phyloP scores from a whole-genome alignment of 2,329 filamentous ascomycete species.

The Cercospora zeina region DNA sequence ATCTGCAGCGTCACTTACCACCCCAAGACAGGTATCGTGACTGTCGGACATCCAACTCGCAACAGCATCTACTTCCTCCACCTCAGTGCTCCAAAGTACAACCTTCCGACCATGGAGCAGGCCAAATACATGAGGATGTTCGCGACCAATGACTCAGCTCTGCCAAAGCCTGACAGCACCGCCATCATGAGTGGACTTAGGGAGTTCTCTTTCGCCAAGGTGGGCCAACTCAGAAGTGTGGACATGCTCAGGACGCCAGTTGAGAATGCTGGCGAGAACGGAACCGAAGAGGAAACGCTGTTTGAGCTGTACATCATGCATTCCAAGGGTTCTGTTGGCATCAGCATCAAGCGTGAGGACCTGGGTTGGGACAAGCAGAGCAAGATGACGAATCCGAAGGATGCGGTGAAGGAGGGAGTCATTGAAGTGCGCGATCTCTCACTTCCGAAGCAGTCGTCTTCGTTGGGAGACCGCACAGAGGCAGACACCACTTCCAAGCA shows the following conservation, averaged over 20 bases:
- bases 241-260: slow-evolving; percentile 75
- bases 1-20: slow-evolving; percentile 97
- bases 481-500: slow-evolving; percentile 24
- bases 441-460: slow-evolving; percentile 26
- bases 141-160: slow-evolving; percentile 66
- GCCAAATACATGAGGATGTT: slow-evolving; percentile 82
- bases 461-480: slow-evolving; percentile 25
- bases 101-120: slow-evolving; percentile 75
- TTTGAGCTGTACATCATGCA: slow-evolving; percentile 98
- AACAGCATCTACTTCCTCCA: slow-evolving; percentile 98
- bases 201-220: slow-evolving; percentile 87
- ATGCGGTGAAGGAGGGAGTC: slow-evolving; percentile 71
- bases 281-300: slow-evolving; percentile 67
- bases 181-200: slow-evolving; percentile 96
- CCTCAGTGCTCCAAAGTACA: slow-evolving; percentile 90
- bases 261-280: slow-evolving; percentile 54
- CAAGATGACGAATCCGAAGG: slow-evolving; percentile 76
- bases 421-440: slow-evolving; percentile 71
- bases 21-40: slow-evolving; percentile 85
- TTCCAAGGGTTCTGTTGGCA: slow-evolving; percentile 89
- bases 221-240: slow-evolving; percentile 82
- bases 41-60: slow-evolving; percentile 91
- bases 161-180: slow-evolving; percentile 87
- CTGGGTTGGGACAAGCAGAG: slow-evolving; percentile 89
- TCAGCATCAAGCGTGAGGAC: slow-evolving; percentile 83